Percentiles rank a stretch among this genome's conserved stretches.
Conservation (phyloP, 1,284 basidiomycete genomes). For the Singerocomus inundabilis region DNA sequence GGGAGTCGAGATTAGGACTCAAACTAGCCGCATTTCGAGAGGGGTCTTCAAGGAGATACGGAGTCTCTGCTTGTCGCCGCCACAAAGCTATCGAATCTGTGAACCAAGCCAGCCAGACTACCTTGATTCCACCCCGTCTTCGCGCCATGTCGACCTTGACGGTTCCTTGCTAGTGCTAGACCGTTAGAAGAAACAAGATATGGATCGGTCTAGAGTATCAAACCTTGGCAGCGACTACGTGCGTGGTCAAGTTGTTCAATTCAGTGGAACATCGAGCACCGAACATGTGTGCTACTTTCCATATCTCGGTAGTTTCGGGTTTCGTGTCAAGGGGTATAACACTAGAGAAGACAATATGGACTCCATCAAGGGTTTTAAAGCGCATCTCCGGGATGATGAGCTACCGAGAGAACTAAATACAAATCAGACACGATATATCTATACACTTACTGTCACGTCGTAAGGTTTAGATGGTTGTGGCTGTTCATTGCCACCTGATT, state of each 20-base stretch:
- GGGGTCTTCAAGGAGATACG: conserved; percentile 64
- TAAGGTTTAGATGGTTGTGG: conserved; percentile 35
- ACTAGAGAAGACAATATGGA: conserved; percentile 87
- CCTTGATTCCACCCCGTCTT: conserved; percentile 65
- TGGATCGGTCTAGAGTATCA: conserved; percentile 16
- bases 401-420: conserved; percentile 38
- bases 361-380: conserved; percentile 68
- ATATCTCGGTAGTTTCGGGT: conserved; percentile 83
- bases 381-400: conserved; percentile 84
- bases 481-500: conserved; percentile 29
- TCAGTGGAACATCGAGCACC: conserved; percentile 81
- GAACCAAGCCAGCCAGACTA: conserved; percentile 90
- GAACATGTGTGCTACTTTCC: conserved; percentile 85
- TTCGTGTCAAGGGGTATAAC: conserved; percentile 85
- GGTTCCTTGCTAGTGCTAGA: conserved; percentile 66
- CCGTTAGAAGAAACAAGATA: conserved; percentile 13
- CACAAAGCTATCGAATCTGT: conserved; percentile 82
- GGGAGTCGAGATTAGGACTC: conserved; percentile 49
- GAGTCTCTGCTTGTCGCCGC: conserved; percentile 69
- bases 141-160: conserved; percentile 86
- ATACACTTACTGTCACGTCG: conserved; percentile 60
- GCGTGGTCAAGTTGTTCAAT: conserved; percentile 72
- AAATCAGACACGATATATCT: neutral
- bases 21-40: conserved; percentile 36
- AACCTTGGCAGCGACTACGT: conserved; percentile 88